phyloP scores from a whole-genome alignment of 345 rosid genomes.

The Populus nigra region DNA sequence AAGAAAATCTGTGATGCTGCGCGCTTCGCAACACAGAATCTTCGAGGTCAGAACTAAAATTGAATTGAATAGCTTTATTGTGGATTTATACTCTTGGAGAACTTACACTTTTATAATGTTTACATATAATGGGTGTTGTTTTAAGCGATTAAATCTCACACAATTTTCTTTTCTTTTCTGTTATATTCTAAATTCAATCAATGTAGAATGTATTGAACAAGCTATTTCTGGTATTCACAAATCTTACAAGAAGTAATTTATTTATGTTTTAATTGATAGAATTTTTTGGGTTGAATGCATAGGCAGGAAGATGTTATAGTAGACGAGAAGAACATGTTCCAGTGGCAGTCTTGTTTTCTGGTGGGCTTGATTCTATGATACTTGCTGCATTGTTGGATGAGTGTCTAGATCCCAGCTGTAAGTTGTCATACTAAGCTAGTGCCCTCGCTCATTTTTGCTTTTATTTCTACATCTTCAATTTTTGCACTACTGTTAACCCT shows the following conservation, averaged over 20 bases:
- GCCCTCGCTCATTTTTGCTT: no score
- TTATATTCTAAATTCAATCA: no score
- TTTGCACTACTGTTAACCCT: neutral
- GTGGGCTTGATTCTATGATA: slow-evolving; percentile 96
- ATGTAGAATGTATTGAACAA: neutral
- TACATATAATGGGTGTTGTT: no score
- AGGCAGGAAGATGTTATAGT: slow-evolving; percentile 39
- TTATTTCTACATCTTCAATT: no score
- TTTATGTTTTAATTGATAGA: neutral
- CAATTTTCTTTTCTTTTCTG: no score
- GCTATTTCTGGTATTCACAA: neutral
- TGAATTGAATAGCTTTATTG: neutral
- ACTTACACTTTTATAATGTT: no score
- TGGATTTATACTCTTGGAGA: no score
- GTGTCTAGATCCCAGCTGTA: slow-evolving; percentile 71
- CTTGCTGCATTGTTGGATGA: slow-evolving; percentile 80
- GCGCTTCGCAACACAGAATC: slow-evolving; percentile 50
- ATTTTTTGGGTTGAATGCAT: slow-evolving; percentile 19
- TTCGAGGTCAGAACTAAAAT: slow-evolving; percentile 46
- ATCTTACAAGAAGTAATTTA: neutral
- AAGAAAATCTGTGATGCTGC: slow-evolving; percentile 64
- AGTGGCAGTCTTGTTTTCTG: slow-evolving; percentile 89
- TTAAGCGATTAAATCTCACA: no score
- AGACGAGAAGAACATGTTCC: slow-evolving; percentile 46
- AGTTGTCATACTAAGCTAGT: slow-evolving; percentile 15